Base-by-base conservation (phyloP, 331 rosid species). In the Pyrus hybrid region DNA sequence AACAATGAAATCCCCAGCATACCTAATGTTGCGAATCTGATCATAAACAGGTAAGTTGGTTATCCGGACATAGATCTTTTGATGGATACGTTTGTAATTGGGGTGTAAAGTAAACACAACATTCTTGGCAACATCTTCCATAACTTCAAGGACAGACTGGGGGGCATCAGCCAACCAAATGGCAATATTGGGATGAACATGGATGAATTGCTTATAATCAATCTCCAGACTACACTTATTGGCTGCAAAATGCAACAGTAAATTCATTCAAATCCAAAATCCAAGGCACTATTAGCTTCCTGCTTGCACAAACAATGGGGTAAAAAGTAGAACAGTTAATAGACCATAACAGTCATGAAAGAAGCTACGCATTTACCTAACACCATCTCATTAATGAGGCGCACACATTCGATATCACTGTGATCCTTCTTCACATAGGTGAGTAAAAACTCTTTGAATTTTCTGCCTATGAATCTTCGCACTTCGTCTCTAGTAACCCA, bases 121-220 rank as follows among this genome's bases (percentile, higher is more conserved):
- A n/a, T 74, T 87, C 88, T 91, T 88, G 35, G 98, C 96, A 77
- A 93, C 97, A 75, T 93, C 98, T 86, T 93, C 98, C 98, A 93
- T 93, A 37, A 93, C 98, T 87, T 93, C 98, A 71, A 93, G 82
- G 80, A 93, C 97, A 45, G 98, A 86, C 71, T 93, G 97, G 68
- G 98, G 98, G 4, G 98, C 98, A 82, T 93, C 98, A 58, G 98
- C 98, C 78, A 93, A 83, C 98, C 98, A 93, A 75, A 93, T 93
- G 80, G 98, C 98, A 79, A 93, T 93, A 83, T 93, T 93, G 81
- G 98, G 98, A 80, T 93, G 98, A 54, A 90, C 87, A 71, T 87
- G 90, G 77, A 93, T 93, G 77, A 93, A 93, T 79, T 91, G 93
- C 76, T 93, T 93, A 86, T 93, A 93, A 80, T 93, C 97, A 69